Evolutionary conservation across 1,139 yeast genomes (phyloP), one percentile per base, ranked within the genome.

Genomic region (Yamadazyma songkhlaensis): DNA sequence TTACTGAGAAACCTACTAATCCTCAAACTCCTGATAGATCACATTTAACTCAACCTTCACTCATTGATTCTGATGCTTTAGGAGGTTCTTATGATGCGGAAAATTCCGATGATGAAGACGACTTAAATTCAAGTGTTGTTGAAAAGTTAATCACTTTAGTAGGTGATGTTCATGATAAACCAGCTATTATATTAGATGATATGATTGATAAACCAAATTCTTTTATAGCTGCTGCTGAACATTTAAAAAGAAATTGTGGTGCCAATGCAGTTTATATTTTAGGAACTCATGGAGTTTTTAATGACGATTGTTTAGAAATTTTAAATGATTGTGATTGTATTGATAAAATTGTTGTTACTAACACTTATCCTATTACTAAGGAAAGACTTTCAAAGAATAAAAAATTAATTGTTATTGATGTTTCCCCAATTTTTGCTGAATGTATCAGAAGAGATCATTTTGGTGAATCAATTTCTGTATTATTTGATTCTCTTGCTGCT

Each of bases 391-490:
- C 71, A 37, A 70, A 67, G 36, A 74, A 79, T 44, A 64, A 74
- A 41, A 88, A 89, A 58, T 74, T 94, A 53, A 81, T 81, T 9
- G 85, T 88, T 35, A 92, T 94, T 54, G 98, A 94, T 57, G 94
- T 94, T 35, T 85, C 96, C 38, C 84, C 95, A 20, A 90, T 92
- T 40, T 85, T 94, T 57, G 97, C 98, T 25, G 99, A 94, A 67
- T 92, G 97, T 64, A 92, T 94, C 47, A 81, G 99, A 69, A 84
- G 99, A 68, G 96, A 92, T 60, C 98, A 94, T 61, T 90, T 90
- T 54, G 98, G 97, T 57, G 97, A 90, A 67, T 84, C 95, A 46
- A 90, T 90, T 46, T 85, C 95, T 25, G 96, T 89, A 27, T 69
- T 90, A 51, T 90, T 90, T 59, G 96, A 89, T 60, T 88, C 95